phyloP scores from a whole-genome alignment of 2,329 filamentous ascomycete species.

The Fusarium sp. region DNA sequence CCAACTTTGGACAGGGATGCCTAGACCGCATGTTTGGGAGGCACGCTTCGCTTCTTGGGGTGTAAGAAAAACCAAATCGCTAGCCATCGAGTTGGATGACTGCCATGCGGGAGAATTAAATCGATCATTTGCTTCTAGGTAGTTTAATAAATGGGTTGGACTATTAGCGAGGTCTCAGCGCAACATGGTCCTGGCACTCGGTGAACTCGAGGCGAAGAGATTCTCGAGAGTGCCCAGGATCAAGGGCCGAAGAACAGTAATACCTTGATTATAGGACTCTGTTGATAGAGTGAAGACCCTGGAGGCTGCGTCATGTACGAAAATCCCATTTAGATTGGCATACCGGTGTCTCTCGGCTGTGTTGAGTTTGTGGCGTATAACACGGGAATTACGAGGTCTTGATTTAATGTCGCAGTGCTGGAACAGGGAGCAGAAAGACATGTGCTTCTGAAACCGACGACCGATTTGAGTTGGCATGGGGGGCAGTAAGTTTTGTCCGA shows the following conservation, averaged over 20 bases:
- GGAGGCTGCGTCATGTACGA: conserved; percentile 35
- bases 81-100: conserved; percentile 13
- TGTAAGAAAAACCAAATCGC: conserved; percentile 2
- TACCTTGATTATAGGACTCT: conserved; percentile 6
- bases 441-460: conserved; percentile 28
- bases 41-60: conserved; percentile 29
- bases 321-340: conserved; percentile 6
- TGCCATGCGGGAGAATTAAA: conserved; percentile 14
- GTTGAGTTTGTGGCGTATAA: conserved; percentile 18
- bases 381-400: conserved; percentile 18
- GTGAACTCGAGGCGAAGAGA: conserved; percentile 32
- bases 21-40: conserved; percentile 42
- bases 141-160: conserved; percentile 23
- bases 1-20: conserved; percentile 42
- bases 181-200: conserved; percentile 19
- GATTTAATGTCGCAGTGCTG: conserved; percentile 16
- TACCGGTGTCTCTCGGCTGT: conserved; percentile 17
- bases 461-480: conserved; percentile 38
- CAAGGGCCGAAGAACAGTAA: conserved; percentile 24
- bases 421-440: conserved; percentile 26
- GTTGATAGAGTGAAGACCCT: conserved; percentile 19
- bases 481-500: conserved; percentile 36
- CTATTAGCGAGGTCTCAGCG: conserved; percentile 16
- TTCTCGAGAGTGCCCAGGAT: conserved; percentile 30
- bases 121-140: conserved; percentile 21